phyloP scores from a whole-genome alignment of 1,284 basidiomycete genomes.

The Pisolithus thermaeus region DNA sequence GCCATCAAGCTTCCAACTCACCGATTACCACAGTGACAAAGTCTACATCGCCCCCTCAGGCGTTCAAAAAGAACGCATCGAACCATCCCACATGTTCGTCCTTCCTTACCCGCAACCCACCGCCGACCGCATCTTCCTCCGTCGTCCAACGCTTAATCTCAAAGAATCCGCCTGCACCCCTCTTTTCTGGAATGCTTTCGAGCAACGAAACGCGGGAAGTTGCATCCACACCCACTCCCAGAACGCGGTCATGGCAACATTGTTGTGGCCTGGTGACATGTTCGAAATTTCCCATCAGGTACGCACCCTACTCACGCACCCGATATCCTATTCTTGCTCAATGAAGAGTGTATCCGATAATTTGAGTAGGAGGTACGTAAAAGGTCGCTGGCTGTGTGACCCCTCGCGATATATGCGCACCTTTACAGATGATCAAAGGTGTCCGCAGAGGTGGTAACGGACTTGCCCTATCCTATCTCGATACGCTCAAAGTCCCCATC shows the following conservation, averaged over 20 bases:
- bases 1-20: no score
- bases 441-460: conserved; percentile 72
- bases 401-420: not conserved
- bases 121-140: conserved; percentile 62
- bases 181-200: conserved; percentile 89
- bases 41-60: conserved; percentile 85
- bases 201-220: conserved; percentile 67
- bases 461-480: conserved; percentile 68
- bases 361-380: no score
- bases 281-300: conserved; percentile 81
- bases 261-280: conserved; percentile 61
- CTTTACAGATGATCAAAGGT: conserved; percentile 79
- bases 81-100: conserved; percentile 77
- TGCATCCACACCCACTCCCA: conserved; percentile 89
- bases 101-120: conserved; percentile 68
- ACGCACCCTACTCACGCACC: conserved; percentile 11
- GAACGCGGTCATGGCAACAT: conserved; percentile 79
- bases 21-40: conserved; percentile 45
- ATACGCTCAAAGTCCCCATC: conserved; percentile 81
- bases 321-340: no score
- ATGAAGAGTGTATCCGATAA: no score
- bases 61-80: conserved; percentile 84
- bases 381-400: not conserved
- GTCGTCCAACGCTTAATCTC: conserved; percentile 60
- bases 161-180: conserved; percentile 84